A percentile compares a stretch with the other conserved stretches of the same genome.
Evolutionary conservation across 495 filamentous ascomycete genomes (phyloP).

Genomic region (Filosporella fistucella): DNA sequence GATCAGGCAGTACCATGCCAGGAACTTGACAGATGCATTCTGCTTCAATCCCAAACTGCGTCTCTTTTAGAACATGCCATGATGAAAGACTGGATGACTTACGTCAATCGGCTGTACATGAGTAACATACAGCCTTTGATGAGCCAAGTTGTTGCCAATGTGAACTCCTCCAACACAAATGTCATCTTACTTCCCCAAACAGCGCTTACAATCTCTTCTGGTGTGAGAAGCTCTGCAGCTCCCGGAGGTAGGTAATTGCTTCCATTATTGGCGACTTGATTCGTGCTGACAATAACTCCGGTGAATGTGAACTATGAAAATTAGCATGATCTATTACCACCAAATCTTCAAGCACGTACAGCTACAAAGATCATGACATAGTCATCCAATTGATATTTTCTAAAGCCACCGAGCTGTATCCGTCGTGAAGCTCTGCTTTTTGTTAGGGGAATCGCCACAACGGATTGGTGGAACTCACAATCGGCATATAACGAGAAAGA

Average conservation of each 20-base stretch:
- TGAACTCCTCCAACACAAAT: background rate
- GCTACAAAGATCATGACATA: background rate
- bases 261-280: background rate
- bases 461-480: background rate
- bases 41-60: background rate
- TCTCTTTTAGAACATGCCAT: background rate
- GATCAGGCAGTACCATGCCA: background rate
- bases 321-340: background rate
- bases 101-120: background rate
- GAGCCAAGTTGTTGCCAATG: background rate
- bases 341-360: background rate
- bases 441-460: background rate
- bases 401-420: background rate
- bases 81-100: background rate
- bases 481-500: background rate
- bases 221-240: background rate
- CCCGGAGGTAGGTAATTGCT: constrained; percentile 1
- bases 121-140: background rate
- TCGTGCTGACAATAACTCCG: constrained; percentile 1
- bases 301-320: background rate
- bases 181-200: constrained; percentile 1
- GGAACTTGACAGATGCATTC: background rate
- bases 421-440: background rate
- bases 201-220: background rate
- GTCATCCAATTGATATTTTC: background rate